Percentiles rank a stretch among this genome's conserved stretches.
These are phyloP conservation scores for Fusarium nodosum DNA, from an alignment of 2,329 filamentous ascomycete species.

Conservation along the genomic window DNA sequence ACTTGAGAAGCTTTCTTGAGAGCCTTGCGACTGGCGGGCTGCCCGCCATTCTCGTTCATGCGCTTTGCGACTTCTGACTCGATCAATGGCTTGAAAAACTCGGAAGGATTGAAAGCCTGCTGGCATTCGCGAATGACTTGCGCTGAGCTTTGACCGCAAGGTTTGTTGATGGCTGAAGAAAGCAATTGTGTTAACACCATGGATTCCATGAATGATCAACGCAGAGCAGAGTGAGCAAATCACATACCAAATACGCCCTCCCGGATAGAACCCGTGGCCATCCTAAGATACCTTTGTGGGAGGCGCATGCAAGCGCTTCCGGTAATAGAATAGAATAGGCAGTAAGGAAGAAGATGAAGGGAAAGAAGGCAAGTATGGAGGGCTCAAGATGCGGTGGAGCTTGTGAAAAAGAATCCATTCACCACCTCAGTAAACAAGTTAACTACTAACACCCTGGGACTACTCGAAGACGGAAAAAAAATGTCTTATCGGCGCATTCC, in stretches of 20 bases:
- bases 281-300: conserved; percentile 58
- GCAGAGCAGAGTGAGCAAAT: conserved; percentile 12
- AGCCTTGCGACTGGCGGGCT: conserved; percentile 70
- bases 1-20: conserved; percentile 75
- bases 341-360: conserved; percentile 15
- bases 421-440: conserved; percentile 22
- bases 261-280: conserved; percentile 66
- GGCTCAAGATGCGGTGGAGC: conserved; percentile 31
- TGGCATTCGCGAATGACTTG: conserved; percentile 92
- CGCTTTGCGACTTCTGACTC: conserved; percentile 70
- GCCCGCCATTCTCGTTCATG: conserved; percentile 68
- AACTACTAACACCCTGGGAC: not conserved
- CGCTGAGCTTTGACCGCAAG: conserved; percentile 85
- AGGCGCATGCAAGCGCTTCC: conserved; percentile 52
- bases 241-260: conserved; percentile 71
- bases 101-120: conserved; percentile 83
- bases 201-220: not conserved
- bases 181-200: conserved; percentile 28
- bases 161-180: conserved; percentile 89
- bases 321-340: conserved; percentile 8
- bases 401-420: conserved; percentile 30
- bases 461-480: conserved; percentile 14
- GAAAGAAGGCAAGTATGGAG: conserved; percentile 26
- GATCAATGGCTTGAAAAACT: conserved; percentile 83
- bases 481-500: conserved; percentile 38